phyloP scores from a whole-genome alignment of 1,284 basidiomycete species.

The Puccinia brachypodii region DNA sequence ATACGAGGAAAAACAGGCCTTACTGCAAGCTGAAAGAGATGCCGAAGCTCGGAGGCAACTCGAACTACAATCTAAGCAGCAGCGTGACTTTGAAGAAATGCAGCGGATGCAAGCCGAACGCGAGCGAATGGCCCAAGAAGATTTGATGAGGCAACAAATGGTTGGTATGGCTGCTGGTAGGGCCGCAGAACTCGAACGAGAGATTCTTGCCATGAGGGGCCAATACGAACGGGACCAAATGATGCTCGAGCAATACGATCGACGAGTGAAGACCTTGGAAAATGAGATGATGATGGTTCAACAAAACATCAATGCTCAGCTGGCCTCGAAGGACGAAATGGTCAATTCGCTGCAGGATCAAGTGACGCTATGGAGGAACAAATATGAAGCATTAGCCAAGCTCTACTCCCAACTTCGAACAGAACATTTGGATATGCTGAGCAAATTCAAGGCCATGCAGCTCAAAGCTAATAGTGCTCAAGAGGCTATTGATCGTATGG shows the following conservation, averaged over 20 bases:
- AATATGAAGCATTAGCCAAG: constrained; percentile 98
- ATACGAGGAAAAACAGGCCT: constrained; percentile 92
- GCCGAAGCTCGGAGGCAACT: constrained; percentile 76
- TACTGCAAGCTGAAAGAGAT: constrained; percentile 69
- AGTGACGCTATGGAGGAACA: constrained; percentile 94
- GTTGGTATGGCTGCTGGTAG: constrained; percentile 58
- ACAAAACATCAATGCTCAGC: constrained; percentile 79
- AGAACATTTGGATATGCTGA: constrained; percentile 95
- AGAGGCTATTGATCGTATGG: constrained; percentile 99
- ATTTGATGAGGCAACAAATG: constrained; percentile 72
- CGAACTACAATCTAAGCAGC: constrained; percentile 76
- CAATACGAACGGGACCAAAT: constrained; percentile 99
- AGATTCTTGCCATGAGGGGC: constrained; percentile 87
- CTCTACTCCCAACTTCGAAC: constrained; percentile 96
- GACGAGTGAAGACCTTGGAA: constrained; percentile 93
- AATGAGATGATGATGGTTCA: constrained; percentile 79
- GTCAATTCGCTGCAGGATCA: constrained; percentile 96
- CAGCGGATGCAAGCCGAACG: constrained; percentile 84
- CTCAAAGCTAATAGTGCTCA: constrained; percentile 98
- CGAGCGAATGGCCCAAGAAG: constrained; percentile 83
- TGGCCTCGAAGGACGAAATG: constrained; percentile 89
- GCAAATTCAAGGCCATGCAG: constrained; percentile 96
- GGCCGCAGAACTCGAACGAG: constrained; percentile 80
- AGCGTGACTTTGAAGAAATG: constrained; percentile 84
- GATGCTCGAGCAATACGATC: constrained; percentile 95